Base-by-base conservation (phyloP, 1,284 basidiomycete species). In the Apiotrichum brassicae region DNA sequence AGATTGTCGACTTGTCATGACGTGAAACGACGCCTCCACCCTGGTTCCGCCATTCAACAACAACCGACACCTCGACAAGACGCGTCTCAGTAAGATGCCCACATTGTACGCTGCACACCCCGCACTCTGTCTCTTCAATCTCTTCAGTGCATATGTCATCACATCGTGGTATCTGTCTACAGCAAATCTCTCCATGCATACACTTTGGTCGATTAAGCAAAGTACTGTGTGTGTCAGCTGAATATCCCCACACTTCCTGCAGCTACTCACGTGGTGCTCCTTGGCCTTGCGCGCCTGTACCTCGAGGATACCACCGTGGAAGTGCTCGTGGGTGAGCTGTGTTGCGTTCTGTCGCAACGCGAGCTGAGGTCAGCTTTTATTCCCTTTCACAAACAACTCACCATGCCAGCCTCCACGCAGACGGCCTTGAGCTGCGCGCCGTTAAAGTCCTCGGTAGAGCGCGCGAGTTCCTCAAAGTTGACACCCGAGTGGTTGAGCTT, bases 231-330 rank as follows among this genome's bases (percentile, higher is more conserved):
- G 8, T 3, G 46, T 63, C 48, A 56, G 55, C 56, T 24, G 7
- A 26, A 32, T 23, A 43, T 18, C 8, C 7, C 30, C 4, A 14
- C 25, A n/a, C n/a, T n/a, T n/a, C n/a, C n/a, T n/a, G n/a, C n/a
- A 30, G n/a, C 6, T 19, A 70, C 71, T 63, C 48, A 73, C 71
- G 50, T 73, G 72, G 58, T 75, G 72, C 56, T 87, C 84, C 68
- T 94, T 94, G 81, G 94, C 93, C 82, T 94, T 95, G 82, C 92
- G 91, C 71, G 86, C 87, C 80, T 93, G 90, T 48, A 92, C 88
- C 76, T 94, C 91, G 49, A 91, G 82, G 58, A 97, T 92, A 60
- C 91, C 92, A 60, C 72, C 72, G 65, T 93, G 76, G 80, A 93
- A 95, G 71, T 95, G 90, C 72, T 97, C 92, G 63, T 95, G 92